Conservation (phyloP, 768 basidiomycete genomes). For the Boletellus emodensis region DNA sequence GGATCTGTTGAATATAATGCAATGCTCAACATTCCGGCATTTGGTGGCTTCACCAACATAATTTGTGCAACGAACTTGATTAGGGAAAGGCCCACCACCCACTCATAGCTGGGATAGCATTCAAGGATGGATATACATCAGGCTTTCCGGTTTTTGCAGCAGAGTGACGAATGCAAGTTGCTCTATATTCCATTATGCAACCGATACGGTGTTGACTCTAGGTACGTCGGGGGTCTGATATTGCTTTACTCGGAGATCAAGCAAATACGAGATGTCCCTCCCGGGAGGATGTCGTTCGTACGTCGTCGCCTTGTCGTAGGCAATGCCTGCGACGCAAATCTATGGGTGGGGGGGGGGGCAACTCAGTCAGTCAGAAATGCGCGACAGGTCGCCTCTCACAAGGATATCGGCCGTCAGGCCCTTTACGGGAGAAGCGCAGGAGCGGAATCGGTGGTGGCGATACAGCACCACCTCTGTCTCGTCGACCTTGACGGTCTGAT, state of each 20-base stretch:
- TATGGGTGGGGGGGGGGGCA: conserved; percentile 10
- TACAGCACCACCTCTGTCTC: conserved; percentile 54
- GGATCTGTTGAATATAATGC: too few relatives aligned
- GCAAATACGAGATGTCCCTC: conserved; percentile 36
- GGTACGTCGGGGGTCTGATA: conserved; percentile 15
- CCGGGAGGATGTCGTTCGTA: conserved; percentile 59
- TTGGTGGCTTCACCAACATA: too few relatives aligned
- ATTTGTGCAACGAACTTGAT: too few relatives aligned
- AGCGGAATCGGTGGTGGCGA: conserved; percentile 82
- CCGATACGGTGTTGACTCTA: not conserved
- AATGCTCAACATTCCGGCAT: too few relatives aligned
- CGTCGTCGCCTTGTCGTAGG: conserved; percentile 45
- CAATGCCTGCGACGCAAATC: conserved; percentile 55
- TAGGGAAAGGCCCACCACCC: too few relatives aligned
- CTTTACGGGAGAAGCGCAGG: conserved; percentile 74
- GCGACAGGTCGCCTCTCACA: conserved; percentile 37
- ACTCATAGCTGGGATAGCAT: too few relatives aligned
- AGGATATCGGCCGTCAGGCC: conserved; percentile 82
- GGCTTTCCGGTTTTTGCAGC: too few relatives aligned
- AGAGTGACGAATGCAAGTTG: not conserved
- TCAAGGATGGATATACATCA: too few relatives aligned
- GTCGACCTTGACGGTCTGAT: conserved; percentile 36
- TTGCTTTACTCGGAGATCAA: conserved; percentile 25
- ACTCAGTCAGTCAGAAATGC: not conserved
- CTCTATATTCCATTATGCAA: conserved; percentile 6